phyloP scores from a whole-genome alignment of 345 rosid species.

The Eucalyptus pauciflora region DNA sequence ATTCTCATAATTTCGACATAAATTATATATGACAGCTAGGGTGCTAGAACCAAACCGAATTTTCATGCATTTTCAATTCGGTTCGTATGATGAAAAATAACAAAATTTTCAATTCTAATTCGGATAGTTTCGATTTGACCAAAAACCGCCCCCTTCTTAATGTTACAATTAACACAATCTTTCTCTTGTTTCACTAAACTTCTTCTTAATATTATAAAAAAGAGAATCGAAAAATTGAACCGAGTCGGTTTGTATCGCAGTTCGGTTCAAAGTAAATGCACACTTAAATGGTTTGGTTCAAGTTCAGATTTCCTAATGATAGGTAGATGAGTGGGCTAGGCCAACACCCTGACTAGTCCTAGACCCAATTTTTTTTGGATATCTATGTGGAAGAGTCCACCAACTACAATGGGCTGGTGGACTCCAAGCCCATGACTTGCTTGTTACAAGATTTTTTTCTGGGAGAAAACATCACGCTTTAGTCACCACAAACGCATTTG shows the following conservation, averaged over 20 bases:
- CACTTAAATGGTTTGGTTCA: accelerated
- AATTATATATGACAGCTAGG: neutral
- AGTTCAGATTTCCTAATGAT: neutral
- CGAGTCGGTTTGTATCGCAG: accelerated
- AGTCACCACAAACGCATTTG: neutral
- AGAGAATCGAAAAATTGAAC: neutral
- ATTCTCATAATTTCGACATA: neutral
- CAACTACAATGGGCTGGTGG: neutral
- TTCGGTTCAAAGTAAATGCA: too few relatives aligned
- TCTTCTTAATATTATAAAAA: neutral
- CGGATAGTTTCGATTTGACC: neutral
- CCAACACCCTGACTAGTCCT: neutral
- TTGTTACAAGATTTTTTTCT: neutral
- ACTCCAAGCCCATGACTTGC: neutral
- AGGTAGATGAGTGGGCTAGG: neutral
- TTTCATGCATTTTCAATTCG: neutral
- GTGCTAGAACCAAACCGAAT: neutral
- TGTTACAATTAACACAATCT: neutral
- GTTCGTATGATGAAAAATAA: too few relatives aligned
- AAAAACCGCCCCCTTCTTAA: neutral
- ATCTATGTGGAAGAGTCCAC: neutral
- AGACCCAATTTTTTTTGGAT: neutral
- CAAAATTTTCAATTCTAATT: too few relatives aligned
- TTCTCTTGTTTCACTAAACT: neutral
- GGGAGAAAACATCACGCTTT: neutral